These are phyloP conservation scores for Hypoxylon cercidicola DNA, from an alignment of 495 filamentous ascomycete species.

Conservation along the genomic window DNA sequence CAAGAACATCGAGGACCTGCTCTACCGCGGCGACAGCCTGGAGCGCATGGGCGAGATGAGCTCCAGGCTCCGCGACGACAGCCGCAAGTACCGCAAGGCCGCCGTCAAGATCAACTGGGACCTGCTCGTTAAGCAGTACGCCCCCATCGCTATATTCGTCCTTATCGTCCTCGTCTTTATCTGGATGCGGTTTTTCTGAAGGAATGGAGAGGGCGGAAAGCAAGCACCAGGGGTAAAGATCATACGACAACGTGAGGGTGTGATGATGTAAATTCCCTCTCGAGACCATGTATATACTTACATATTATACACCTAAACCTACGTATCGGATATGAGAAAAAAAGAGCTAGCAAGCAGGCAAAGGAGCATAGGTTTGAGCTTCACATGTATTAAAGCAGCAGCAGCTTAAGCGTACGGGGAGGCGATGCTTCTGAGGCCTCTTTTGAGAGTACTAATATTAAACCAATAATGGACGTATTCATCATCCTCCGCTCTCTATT, in stretches of 20 bases:
- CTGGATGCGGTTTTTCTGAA: conserved; percentile 91
- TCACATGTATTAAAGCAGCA: conserved; percentile 7
- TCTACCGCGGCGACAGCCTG: conserved; percentile 93
- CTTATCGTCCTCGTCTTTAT: conserved; percentile 85
- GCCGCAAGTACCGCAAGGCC: conserved; percentile 89
- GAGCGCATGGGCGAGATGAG: conserved; percentile 98
- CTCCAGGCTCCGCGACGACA: conserved; percentile 85
- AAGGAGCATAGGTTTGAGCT: background rate
- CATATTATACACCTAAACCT: conserved; percentile 28
- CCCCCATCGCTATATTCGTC: conserved; percentile 81
- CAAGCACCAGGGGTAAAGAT: too few relatives aligned
- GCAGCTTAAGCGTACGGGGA: background rate
- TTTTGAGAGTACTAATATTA: background rate
- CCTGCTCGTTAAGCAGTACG: conserved; percentile 94
- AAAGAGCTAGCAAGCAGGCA: conserved; percentile 1
- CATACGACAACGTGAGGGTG: too few relatives aligned
- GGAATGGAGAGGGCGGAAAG: background rate
- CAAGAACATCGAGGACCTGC: conserved; percentile 98
- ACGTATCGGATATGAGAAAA: conserved; percentile 25
- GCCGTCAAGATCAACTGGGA: conserved; percentile 99
- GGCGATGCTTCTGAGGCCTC: background rate
- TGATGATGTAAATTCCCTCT: too few relatives aligned
- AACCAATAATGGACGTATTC: background rate
- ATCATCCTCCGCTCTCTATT: background rate
- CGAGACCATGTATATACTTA: conserved; percentile 35